Evolutionary conservation across 2,329 filamentous ascomycete species (phyloP).

Genomic region (Fusarium sp.): DNA sequence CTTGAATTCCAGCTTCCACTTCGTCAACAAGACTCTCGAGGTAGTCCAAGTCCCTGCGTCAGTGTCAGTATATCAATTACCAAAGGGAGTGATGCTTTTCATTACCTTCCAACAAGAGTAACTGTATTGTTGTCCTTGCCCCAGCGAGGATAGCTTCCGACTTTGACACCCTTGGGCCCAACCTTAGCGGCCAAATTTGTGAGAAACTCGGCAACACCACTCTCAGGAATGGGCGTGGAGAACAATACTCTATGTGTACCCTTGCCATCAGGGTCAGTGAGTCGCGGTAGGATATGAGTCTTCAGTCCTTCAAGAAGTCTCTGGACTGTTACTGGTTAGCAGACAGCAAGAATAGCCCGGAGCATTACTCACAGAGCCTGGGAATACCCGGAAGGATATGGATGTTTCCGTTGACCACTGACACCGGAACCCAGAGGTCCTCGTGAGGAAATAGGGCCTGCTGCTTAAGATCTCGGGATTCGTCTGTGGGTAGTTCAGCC

Average conservation of each 20-base stretch:
- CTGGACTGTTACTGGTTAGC: slow-evolving; percentile 67
- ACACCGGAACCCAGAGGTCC: slow-evolving; percentile 90
- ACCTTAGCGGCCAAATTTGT: slow-evolving; percentile 82
- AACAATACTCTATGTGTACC: slow-evolving; percentile 84
- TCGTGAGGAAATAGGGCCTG: slow-evolving; percentile 85
- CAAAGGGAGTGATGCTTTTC: slow-evolving; percentile 36
- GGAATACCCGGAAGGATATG: slow-evolving; percentile 95
- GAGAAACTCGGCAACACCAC: slow-evolving; percentile 84
- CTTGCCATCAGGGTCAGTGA: slow-evolving; percentile 84
- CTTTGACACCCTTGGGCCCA: slow-evolving; percentile 83
- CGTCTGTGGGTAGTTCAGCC: slow-evolving; percentile 86
- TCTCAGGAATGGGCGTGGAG: slow-evolving; percentile 89
- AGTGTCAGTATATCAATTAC: slow-evolving; percentile 30
- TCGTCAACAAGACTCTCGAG: slow-evolving; percentile 84
- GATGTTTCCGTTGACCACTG: slow-evolving; percentile 90
- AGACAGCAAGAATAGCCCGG: background rate
- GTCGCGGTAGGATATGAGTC: slow-evolving; percentile 75
- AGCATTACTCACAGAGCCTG: slow-evolving; percentile 71
- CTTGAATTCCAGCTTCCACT: slow-evolving; percentile 81
- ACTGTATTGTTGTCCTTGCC: slow-evolving; percentile 89
- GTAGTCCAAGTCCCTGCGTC: slow-evolving; percentile 74
- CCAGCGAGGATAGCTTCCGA: slow-evolving; percentile 96
- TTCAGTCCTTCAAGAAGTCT: slow-evolving; percentile 82
- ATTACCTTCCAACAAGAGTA: slow-evolving; percentile 79
- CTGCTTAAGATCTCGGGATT: slow-evolving; percentile 70